A percentile compares a stretch with the other conserved stretches of the same genome.
Evolutionary conservation across 192 early-diverging fungal species (phyloP).

Genomic region (Podila verticillata): DNA sequence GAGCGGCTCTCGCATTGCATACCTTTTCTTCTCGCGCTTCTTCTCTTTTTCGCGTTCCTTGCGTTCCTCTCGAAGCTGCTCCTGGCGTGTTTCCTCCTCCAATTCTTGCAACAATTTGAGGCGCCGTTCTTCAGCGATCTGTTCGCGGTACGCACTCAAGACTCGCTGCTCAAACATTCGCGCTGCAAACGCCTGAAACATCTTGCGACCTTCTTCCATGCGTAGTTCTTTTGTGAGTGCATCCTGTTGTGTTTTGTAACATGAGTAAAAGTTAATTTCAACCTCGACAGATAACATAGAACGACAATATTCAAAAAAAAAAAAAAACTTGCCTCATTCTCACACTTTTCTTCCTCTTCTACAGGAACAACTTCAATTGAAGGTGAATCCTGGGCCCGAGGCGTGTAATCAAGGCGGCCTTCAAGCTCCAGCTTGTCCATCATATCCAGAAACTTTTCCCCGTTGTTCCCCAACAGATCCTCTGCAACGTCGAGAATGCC

Average conservation of each 20-base stretch:
- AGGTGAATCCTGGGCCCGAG: no score
- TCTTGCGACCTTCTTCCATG: conserved; percentile 91
- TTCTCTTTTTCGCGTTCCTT: conserved; percentile 74
- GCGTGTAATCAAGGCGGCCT: no score
- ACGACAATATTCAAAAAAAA: background rate
- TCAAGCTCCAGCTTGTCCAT: conserved; percentile 83
- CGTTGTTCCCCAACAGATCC: conserved; percentile 91
- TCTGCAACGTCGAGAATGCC: conserved; percentile 81
- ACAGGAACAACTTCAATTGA: conserved; percentile 47
- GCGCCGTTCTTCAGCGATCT: conserved; percentile 90
- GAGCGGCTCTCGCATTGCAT: background rate
- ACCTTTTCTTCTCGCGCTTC: conserved; percentile 84
- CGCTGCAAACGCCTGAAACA: conserved; percentile 97
- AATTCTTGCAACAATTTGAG: conserved; percentile 86
- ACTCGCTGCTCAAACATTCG: conserved; percentile 98
- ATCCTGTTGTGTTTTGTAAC: conserved; percentile 59
- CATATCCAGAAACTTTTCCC: conserved; percentile 94
- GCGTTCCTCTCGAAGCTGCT: conserved; percentile 63
- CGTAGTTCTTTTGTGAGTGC: conserved; percentile 83
- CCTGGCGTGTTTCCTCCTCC: conserved; percentile 82
- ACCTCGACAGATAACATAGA: background rate
- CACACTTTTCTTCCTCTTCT: conserved; percentile 30
- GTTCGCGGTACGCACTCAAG: conserved; percentile 91
- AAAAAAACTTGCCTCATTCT: no score
- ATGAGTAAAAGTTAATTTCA: background rate